Evolutionary conservation across 2,329 filamentous ascomycete species (phyloP).

Genomic region (Zasmidium angulare): DNA sequence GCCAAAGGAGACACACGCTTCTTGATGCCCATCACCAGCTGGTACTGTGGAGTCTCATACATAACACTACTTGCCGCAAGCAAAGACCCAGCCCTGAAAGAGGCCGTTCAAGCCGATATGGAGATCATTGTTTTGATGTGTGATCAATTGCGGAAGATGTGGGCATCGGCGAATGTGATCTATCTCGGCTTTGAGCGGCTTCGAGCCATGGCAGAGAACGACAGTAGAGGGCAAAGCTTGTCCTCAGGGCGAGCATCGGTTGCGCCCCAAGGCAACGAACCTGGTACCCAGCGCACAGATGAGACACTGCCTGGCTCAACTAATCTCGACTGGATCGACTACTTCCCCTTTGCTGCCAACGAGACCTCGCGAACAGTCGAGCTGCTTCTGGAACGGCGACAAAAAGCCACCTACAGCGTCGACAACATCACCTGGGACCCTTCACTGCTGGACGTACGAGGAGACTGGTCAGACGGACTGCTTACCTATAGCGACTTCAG

Average conservation of each 20-base stretch:
- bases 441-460: background rate
- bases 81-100: slow-evolving; percentile 1
- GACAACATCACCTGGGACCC: slow-evolving; percentile 2
- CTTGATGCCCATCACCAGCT: slow-evolving; percentile 6
- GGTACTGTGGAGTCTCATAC: slow-evolving; percentile 7
- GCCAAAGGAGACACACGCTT: slow-evolving; percentile 6
- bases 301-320: background rate
- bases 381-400: background rate
- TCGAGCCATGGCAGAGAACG: background rate
- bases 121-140: slow-evolving; percentile 6
- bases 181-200: slow-evolving; percentile 7
- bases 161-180: slow-evolving; percentile 5
- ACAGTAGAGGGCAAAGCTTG: background rate
- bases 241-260: background rate
- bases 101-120: slow-evolving; percentile 1
- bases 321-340: slow-evolving; percentile 3
- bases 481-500: background rate
- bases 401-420: slow-evolving; percentile 1
- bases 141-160: slow-evolving; percentile 7
- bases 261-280: background rate
- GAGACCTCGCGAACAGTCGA: slow-evolving; percentile 1
- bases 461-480: slow-evolving; percentile 4
- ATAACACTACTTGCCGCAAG: slow-evolving; percentile 2
- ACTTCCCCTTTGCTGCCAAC: slow-evolving; percentile 2
- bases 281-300: background rate